Conservation (phyloP, 345 rosid species). For the Kandelia obovata region DNA sequence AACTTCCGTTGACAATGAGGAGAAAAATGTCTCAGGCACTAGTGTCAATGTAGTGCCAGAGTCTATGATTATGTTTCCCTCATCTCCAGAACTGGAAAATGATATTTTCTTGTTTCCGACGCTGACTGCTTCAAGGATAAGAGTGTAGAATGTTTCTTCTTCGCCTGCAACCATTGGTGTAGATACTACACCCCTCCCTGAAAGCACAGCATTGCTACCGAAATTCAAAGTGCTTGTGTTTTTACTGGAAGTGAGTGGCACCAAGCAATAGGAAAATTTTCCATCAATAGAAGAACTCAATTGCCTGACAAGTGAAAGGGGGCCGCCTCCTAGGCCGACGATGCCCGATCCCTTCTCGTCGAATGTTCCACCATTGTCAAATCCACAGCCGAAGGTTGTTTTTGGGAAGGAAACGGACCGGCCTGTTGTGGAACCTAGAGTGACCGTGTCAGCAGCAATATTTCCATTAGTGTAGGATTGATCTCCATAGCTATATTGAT, state of each 20-base stretch:
- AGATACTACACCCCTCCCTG: neutral
- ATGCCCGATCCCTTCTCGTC: neutral
- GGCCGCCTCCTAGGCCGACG: neutral
- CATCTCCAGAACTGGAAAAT: conserved; percentile 2
- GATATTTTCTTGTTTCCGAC: neutral
- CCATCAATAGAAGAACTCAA: neutral
- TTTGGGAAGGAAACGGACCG: neutral
- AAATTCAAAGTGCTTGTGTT: neutral
- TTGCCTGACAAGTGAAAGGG: neutral
- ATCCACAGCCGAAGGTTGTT: neutral
- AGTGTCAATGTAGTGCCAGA: conserved; percentile 60
- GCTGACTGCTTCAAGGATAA: conserved; percentile 5
- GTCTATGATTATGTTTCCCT: conserved; percentile 60
- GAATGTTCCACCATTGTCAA: neutral
- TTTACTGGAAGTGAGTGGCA: neutral
- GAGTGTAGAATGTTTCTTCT: neutral
- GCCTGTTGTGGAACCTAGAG: neutral
- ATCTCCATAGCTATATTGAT: conserved; percentile 9
- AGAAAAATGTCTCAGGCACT: conserved; percentile 25
- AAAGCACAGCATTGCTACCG: conserved; percentile 21
- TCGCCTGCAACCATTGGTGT: neutral
- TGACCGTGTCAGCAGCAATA: conserved; percentile 34
- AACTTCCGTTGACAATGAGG: conserved; percentile 24
- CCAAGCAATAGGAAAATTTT: neutral
- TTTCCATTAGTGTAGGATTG: neutral